Percentiles rank a stretch among this genome's conserved stretches.
Evolutionary conservation across 768 basidiomycete species (phyloP).

Genomic region (Termitomyces sp.): DNA sequence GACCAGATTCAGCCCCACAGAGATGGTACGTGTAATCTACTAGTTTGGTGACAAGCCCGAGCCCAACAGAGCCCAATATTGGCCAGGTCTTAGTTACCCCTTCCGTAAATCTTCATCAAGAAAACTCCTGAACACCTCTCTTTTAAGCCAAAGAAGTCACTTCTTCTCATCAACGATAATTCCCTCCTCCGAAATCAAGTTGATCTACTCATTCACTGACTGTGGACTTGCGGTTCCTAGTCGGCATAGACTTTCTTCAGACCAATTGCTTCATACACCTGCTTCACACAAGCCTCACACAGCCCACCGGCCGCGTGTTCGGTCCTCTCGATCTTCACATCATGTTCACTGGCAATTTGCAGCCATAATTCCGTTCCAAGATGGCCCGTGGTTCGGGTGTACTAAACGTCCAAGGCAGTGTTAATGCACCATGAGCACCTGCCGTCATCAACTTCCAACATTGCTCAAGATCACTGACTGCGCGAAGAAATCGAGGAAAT

Average conservation of each 20-base stretch:
- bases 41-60: too few species aligned
- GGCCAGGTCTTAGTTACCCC: slow-evolving; percentile 36
- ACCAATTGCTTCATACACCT: slow-evolving; percentile 68
- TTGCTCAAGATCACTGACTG: slow-evolving; percentile 91
- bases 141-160: slow-evolving; percentile 24
- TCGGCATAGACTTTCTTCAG: slow-evolving; percentile 59
- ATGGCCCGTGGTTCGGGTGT: slow-evolving; percentile 49
- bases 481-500: slow-evolving; percentile 93
- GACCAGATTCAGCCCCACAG: too few species aligned
- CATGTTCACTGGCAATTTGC: slow-evolving; percentile 25
- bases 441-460: slow-evolving; percentile 96
- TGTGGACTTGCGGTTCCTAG: slow-evolving; percentile 78
- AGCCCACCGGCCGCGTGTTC: slow-evolving; percentile 45
- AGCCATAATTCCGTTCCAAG: slow-evolving; percentile 49
- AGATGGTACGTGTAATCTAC: too few species aligned
- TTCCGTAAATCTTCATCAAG: slow-evolving; percentile 79
- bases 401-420: slow-evolving; percentile 62
- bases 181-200: slow-evolving; percentile 58
- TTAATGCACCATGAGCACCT: slow-evolving; percentile 98
- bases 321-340: slow-evolving; percentile 13
- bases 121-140: slow-evolving; percentile 81
- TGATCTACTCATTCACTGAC: slow-evolving; percentile 58
- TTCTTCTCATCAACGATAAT: slow-evolving; percentile 23
- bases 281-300: slow-evolving; percentile 38
- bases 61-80: too few species aligned